These are phyloP conservation scores for Obelidium mucronatum DNA, from an alignment of 192 early-diverging fungal species.

Conservation along the genomic window DNA sequence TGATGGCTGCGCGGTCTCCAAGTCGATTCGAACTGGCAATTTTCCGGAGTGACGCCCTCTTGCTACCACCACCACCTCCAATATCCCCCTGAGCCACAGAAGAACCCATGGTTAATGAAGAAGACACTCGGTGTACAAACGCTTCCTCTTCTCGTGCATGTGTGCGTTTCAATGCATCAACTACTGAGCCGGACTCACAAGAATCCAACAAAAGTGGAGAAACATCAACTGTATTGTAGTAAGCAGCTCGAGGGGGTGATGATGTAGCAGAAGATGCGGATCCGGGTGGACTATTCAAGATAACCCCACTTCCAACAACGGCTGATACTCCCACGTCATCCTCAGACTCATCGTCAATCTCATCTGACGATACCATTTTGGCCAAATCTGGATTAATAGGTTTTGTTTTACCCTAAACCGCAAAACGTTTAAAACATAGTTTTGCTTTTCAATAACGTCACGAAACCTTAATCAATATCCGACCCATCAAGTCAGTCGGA, in stretches of 20 bases:
- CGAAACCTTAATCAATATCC: conserved; percentile 77
- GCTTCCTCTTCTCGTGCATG: background rate
- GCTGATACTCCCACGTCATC: conserved; percentile 27
- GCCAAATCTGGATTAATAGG: conserved; percentile 13
- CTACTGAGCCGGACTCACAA: background rate
- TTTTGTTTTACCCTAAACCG: conserved; percentile 35
- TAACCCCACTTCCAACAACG: background rate
- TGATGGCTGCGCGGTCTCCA: conserved; percentile 1
- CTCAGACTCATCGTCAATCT: conserved; percentile 44
- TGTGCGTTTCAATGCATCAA: background rate
- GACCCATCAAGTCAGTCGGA: conserved; percentile 70
- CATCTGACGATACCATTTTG: conserved; percentile 27
- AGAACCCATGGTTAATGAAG: background rate
- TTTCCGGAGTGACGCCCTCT: background rate
- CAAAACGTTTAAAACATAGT: background rate
- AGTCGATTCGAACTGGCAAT: background rate
- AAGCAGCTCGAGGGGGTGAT: background rate
- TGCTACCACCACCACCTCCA: background rate
- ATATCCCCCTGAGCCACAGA: background rate
- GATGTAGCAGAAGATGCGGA: background rate
- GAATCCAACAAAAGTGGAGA: background rate
- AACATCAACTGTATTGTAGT: background rate
- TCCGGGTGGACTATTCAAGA: background rate
- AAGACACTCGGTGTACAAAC: background rate
- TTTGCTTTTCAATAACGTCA: background rate